Evolutionary conservation across 2,329 filamentous ascomycete species (phyloP).

Genomic region (Cladosporium sphaerospermum): DNA sequence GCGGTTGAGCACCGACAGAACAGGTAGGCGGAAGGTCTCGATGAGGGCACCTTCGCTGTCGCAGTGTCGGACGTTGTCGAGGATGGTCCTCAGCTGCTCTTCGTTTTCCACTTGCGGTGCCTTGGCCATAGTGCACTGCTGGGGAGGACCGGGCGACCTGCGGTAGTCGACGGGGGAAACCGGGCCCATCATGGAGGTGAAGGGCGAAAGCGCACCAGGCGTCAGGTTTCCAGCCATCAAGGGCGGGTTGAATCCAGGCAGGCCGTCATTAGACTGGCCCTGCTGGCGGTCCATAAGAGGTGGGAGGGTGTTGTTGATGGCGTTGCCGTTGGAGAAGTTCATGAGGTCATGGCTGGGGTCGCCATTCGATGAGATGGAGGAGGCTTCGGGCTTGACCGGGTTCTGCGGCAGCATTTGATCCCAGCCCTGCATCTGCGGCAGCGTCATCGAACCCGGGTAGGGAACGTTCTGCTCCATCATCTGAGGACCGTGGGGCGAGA

Average conservation of each 20-base stretch:
- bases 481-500: slow-evolving; percentile 63
- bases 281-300: slow-evolving; percentile 54
- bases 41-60: slow-evolving; percentile 78
- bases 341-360: slow-evolving; percentile 44
- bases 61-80: slow-evolving; percentile 76
- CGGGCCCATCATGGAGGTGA: slow-evolving; percentile 59
- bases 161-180: slow-evolving; percentile 64
- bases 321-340: slow-evolving; percentile 34
- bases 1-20: slow-evolving; percentile 73
- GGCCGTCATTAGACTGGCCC: slow-evolving; percentile 36
- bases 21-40: slow-evolving; percentile 84
- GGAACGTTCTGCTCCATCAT: slow-evolving; percentile 76
- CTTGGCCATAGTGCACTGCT: slow-evolving; percentile 58
- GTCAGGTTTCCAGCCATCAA: slow-evolving; percentile 64
- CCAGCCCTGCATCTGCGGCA: slow-evolving; percentile 80
- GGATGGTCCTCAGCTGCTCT: slow-evolving; percentile 75
- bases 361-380: slow-evolving; percentile 57
- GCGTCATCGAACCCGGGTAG: slow-evolving; percentile 63
- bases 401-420: slow-evolving; percentile 74
- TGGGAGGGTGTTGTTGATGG: slow-evolving; percentile 47
- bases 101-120: slow-evolving; percentile 78
- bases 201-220: slow-evolving; percentile 68
- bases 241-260: slow-evolving; percentile 58
- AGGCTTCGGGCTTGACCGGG: slow-evolving; percentile 64
- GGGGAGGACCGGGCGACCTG: slow-evolving; percentile 62